Evolutionary conservation across 83 land plant species (phyloP), one percentile per base, ranked within the genome.

Genomic region (Picea abies): DNA sequence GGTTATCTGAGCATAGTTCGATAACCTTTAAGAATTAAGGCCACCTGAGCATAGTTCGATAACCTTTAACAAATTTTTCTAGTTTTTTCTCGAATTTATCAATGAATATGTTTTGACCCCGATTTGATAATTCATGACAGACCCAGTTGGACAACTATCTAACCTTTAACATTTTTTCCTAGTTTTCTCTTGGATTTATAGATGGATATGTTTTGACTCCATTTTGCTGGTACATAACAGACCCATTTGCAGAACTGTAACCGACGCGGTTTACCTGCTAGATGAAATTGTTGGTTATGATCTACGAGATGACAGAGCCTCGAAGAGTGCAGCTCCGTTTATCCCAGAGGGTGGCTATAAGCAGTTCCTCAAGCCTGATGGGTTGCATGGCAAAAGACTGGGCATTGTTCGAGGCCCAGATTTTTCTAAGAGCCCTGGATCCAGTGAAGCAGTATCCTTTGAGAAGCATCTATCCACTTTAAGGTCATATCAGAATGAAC

Each of bases 281-380:
- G 94, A 92, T 79, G 92, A 80, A 5, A 90, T 92, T 67, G 90
- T 85, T 15, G 94, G 94, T 2, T 87, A 76, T 82, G 94, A 92
- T 79, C 56, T 52, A 14, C 58, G 60, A 19, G 94, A 92, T 79
- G 60, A 79, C 35, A 67, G 60, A 63, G 90, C 91, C 1, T 88
- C 94, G 22, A 23, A 66, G 25, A 49, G 49, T 39, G 90, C 89
- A 9, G 77, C 86, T 3, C 79, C 79, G 44, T 85, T 66, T 75
- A 92, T 92, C 12, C 92, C 94, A 6, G 17, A 11, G 5, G 92
- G 89, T 26, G 94, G 94, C 7, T 92, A 92, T 66, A 83, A 70
- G 23, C 90, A 92, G 60, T 90, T 92, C 61, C 88, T 88, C 64
- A 92, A 85, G 32, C 1, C 12, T 16, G 76, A 92, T 87, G 92